phyloP scores from a whole-genome alignment of 768 basidiomycete species.

The Pluteus cervinus region DNA sequence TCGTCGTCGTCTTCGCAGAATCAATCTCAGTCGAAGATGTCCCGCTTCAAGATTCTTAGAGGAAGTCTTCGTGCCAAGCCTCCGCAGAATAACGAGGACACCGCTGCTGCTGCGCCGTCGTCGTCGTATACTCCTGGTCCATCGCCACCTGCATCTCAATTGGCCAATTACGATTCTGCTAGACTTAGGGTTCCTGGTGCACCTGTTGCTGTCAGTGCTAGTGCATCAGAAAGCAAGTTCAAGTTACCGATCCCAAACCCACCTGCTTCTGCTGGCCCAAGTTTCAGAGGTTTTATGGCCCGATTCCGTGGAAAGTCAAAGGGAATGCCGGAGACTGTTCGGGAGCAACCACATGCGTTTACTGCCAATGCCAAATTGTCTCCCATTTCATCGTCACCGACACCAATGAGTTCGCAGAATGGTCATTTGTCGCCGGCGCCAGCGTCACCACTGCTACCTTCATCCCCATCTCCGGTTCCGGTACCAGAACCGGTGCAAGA shows the following conservation, averaged over 20 bases:
- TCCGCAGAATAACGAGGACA: conserved; percentile 40
- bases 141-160: conserved; percentile 30
- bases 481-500: too few relatives aligned
- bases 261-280: conserved; percentile 68
- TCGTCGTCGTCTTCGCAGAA: conserved; percentile 41
- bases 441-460: conserved; percentile 18
- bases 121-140: too few relatives aligned
- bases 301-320: conserved; percentile 57
- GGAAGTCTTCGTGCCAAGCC: conserved; percentile 57
- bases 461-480: conserved; percentile 11
- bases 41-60: conserved; percentile 67
- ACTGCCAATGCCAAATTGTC: too few relatives aligned
- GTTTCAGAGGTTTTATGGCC: conserved; percentile 77
- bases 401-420: too few relatives aligned
- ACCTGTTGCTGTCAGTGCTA: conserved; percentile 22
- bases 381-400: conserved; percentile 22
- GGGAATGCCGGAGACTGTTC: conserved; percentile 27
- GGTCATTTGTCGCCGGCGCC: conserved; percentile 28
- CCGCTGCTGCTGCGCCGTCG: conserved; percentile 36
- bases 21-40: conserved; percentile 50
- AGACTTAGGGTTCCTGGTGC: conserved; percentile 29
- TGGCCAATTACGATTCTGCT: conserved; percentile 34
- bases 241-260: conserved; percentile 54
- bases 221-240: conserved; percentile 48
- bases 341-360: too few relatives aligned